phyloP scores from a whole-genome alignment of 257 asterid species.

The Nicotiana undulata region DNA sequence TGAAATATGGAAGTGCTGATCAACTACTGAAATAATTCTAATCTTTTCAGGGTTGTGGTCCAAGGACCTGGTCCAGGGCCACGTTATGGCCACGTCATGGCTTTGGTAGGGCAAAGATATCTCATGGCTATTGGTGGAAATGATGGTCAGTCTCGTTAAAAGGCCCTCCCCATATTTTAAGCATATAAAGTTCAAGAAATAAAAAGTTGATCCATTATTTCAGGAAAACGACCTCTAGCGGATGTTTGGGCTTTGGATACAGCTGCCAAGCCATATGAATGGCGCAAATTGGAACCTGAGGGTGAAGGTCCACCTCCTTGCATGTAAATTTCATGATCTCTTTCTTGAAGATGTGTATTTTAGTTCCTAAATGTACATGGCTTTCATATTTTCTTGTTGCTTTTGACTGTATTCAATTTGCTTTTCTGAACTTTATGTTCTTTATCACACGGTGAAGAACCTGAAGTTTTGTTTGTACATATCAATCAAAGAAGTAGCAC shows the following conservation, averaged over 20 bases:
- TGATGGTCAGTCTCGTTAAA: slow-evolving; percentile 58
- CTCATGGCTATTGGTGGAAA: slow-evolving; percentile 99
- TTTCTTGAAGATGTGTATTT: not conserved
- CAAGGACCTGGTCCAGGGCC: slow-evolving; percentile 99
- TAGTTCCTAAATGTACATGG: not conserved
- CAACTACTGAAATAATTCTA: slow-evolving; percentile 2
- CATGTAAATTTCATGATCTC: slow-evolving; percentile 53
- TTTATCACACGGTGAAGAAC: not conserved
- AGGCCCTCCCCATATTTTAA: too few species aligned
- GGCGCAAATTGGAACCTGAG: slow-evolving; percentile 99
- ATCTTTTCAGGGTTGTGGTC: slow-evolving; percentile 73
- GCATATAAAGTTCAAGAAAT: too few species aligned
- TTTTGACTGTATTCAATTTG: not conserved
- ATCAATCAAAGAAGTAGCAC: not conserved
- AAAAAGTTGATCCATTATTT: too few species aligned
- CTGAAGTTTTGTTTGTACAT: not conserved
- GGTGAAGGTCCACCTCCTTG: slow-evolving; percentile 99
- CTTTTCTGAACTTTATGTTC: not conserved
- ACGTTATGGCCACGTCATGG: slow-evolving; percentile 99
- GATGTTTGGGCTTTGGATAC: slow-evolving; percentile 99
- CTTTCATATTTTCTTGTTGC: not conserved
- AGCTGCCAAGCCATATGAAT: slow-evolving; percentile 99
- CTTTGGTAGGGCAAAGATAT: slow-evolving; percentile 97
- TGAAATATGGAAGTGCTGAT: too few species aligned
- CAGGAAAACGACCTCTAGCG: slow-evolving; percentile 97